Evolutionary conservation across 148 eudicot genomes (phyloP).

Genomic region (Camellia japonica): DNA sequence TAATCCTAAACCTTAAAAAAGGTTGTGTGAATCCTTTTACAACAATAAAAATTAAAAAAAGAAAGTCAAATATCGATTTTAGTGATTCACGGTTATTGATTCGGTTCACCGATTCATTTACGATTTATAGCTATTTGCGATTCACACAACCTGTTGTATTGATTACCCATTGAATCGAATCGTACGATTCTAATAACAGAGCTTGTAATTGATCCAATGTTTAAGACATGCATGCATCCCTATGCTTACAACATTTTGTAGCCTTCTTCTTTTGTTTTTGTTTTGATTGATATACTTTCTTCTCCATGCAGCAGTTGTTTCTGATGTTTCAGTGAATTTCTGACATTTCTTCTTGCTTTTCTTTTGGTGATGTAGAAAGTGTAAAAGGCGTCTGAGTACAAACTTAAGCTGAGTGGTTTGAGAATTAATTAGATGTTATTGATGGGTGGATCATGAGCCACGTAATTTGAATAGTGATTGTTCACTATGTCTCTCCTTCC

Average conservation of each 20-base stretch:
- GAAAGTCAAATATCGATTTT: no score
- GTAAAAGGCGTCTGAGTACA: neutral
- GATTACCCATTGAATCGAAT: no score
- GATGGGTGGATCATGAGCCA: neutral
- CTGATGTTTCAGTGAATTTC: neutral
- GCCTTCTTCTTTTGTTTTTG: neutral
- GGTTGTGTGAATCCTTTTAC: no score
- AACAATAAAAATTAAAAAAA: no score
- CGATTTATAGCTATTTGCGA: no score
- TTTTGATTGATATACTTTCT: neutral
- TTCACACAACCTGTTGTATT: no score
- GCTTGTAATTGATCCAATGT: neutral
- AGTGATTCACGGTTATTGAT: no score
- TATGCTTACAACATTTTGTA: neutral
- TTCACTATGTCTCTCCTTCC: neutral
- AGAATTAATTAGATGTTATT: constrained; percentile 2
- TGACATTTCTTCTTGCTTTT: constrained; percentile 1
- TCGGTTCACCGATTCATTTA: no score
- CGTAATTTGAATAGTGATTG: neutral
- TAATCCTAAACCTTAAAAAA: no score
- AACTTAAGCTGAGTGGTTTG: neutral
- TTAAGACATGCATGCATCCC: neutral
- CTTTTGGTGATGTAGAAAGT: constrained; percentile 2
- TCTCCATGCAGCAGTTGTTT: neutral
- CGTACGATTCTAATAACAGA: no score